Base-by-base conservation (phyloP, 2,329 filamentous ascomycete genomes). In the Trichoderma brevicompactum region DNA sequence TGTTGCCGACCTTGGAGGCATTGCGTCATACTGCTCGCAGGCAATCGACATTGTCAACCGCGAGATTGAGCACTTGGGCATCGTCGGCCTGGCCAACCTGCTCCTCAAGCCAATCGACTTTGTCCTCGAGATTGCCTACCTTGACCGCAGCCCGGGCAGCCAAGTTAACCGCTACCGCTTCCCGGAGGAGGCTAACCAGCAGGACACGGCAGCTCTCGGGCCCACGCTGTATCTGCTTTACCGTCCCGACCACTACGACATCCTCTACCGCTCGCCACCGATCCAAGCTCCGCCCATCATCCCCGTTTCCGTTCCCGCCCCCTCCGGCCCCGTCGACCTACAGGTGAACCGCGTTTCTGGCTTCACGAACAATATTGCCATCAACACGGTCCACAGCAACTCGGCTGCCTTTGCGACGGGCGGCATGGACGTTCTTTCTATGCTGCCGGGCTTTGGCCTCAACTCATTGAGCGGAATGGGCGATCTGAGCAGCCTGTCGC, bases 41-140 rank as follows among this genome's bases (percentile, higher is more conserved):
- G 85, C 84, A 66, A 88, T 98, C 68, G 90, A 96, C 74, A 87
- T 90, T 0, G 84, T 89, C 15, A 85, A 89, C 70, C 87, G 88
- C 58, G 94, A 98, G 79, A 96, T 98, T 68, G 95, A 99, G 71
- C 89, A 97, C 72, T 81, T 97, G n/a, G 92, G 92, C 49, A 83
- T 98, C 68, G 87, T 87, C 66, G 87, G 92, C 2, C 81, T 98
- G 56, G 86, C 90, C 68, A 89, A 94, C 68, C 85, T 92, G 32
- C 83, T 98, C 3, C 86, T 98, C 68, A 89, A 92, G 73, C 91
- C 90, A 7, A 89, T 89, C 56, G 88, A 88, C 15, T 87, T 97
- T 68, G 87, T 89, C 5, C 85, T 98, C 19, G 92, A 97, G 74
- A 91, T 98, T 68, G 88, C 92, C 62, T 97, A 98, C 74, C 86